Percentiles rank a stretch among this genome's conserved stretches.
phyloP scores from a whole-genome alignment of 345 rosid species.

The Trapa incisa region DNA sequence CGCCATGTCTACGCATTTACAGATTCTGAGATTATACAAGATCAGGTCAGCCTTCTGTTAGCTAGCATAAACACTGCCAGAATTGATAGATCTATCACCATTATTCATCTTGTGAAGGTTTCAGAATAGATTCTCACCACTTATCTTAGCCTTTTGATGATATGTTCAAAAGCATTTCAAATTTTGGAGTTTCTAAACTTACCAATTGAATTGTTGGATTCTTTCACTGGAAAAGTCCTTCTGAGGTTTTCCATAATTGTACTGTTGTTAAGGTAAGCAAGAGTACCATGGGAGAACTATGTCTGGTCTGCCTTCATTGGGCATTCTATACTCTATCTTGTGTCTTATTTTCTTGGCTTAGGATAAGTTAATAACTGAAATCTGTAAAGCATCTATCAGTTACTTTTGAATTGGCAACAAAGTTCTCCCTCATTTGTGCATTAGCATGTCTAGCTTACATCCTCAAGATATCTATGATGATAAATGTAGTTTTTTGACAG shows the following conservation, averaged over 20 bases:
- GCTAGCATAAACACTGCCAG: not conserved
- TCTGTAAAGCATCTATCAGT: not conserved
- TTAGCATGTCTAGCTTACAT: not conserved
- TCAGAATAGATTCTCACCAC: not conserved
- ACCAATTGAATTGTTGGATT: not conserved
- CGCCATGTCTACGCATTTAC: slow-evolving; percentile 60
- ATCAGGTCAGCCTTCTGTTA: slow-evolving; percentile 43
- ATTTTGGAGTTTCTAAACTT: not conserved
- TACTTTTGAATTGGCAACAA: not conserved
- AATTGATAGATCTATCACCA: not conserved
- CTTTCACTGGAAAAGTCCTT: not conserved
- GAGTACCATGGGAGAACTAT: not conserved
- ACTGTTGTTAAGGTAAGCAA: not conserved
- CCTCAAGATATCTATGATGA: slow-evolving; percentile 4
- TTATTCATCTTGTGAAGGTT: not conserved
- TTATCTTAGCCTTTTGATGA: not conserved
- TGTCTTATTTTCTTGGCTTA: not conserved
- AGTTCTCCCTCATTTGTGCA: not conserved
- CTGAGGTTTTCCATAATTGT: not conserved
- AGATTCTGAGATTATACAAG: slow-evolving; percentile 48
- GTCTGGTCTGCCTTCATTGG: not conserved
- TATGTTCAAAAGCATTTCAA: not conserved
- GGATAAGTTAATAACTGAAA: not conserved
- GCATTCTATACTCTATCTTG: not conserved
- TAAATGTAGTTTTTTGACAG: slow-evolving; percentile 26